Percentiles rank a stretch among this genome's conserved stretches.
These are phyloP conservation scores for Aspergillus eucalypticola DNA, from an alignment of 2,329 filamentous ascomycete species.

Conservation along the genomic window DNA sequence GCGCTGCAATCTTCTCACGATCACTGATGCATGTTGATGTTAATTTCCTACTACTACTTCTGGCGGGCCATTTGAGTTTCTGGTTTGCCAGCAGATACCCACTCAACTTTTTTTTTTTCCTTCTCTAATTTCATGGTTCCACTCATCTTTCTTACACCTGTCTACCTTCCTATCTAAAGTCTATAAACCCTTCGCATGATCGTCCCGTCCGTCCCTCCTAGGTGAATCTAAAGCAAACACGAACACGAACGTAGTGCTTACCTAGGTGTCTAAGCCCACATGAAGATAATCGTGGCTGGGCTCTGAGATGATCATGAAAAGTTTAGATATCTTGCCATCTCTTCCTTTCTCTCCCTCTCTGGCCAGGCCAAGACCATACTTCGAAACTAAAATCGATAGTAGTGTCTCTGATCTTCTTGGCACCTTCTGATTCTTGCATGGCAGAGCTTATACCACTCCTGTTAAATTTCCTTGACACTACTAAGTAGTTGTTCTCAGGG, in stretches of 20 bases:
- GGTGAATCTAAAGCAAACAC: neutral
- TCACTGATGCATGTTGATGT: conserved; percentile 1
- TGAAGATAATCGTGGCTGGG: neutral
- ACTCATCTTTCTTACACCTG: neutral
- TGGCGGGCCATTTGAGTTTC: conserved; percentile 21
- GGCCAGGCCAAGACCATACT: too few relatives aligned
- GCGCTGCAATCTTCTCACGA: neutral
- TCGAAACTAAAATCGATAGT: too few relatives aligned
- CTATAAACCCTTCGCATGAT: neutral
- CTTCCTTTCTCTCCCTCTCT: too few relatives aligned
- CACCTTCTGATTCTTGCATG: too few relatives aligned
- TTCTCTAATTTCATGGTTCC: conserved; percentile 3
- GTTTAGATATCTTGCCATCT: too few relatives aligned
- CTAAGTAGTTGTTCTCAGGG: too few relatives aligned
- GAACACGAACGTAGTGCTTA: neutral
- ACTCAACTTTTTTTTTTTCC: neutral
- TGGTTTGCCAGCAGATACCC: conserved; percentile 39
- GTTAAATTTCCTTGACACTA: too few relatives aligned
- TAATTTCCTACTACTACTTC: conserved; percentile 14
- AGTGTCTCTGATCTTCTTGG: too few relatives aligned
- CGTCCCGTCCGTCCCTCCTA: neutral
- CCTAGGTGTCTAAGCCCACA: neutral
- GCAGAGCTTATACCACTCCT: too few relatives aligned
- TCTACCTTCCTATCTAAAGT: too few relatives aligned
- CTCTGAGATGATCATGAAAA: too few relatives aligned